These are phyloP conservation scores for Metrosideros polymorpha DNA, from an alignment of 441 rosid species.

Conservation along the genomic window DNA sequence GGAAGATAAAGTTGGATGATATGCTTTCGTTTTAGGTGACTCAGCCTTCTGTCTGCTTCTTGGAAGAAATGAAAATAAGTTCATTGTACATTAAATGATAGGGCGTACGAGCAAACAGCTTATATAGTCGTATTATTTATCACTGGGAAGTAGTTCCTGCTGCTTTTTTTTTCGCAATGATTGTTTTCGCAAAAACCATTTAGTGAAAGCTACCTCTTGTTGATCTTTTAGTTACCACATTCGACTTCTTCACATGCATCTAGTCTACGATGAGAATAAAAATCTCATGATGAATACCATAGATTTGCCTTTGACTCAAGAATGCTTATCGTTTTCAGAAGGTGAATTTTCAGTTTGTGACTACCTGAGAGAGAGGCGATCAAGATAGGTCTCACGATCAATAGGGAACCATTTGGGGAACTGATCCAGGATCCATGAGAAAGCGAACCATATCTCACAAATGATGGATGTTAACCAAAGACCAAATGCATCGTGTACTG, in stretches of 20 bases:
- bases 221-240: background rate
- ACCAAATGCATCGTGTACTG: conserved; percentile 79
- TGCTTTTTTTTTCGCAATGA: background rate
- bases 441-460: conserved; percentile 7
- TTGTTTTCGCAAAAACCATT: background rate
- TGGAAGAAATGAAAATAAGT: background rate
- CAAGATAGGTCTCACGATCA: background rate
- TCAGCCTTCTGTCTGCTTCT: background rate
- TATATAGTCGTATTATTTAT: background rate
- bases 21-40: background rate
- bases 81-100: background rate
- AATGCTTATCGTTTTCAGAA: background rate
- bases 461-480: conserved; percentile 85
- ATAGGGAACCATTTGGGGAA: conserved; percentile 8
- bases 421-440: conserved; percentile 7
- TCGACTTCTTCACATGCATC: background rate
- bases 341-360: background rate
- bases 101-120: background rate
- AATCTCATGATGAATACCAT: background rate
- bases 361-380: conserved; percentile 73
- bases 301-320: background rate
- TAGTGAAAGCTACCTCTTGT: background rate
- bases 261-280: background rate
- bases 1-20: background rate
- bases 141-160: background rate